A percentile compares a stretch with the other conserved stretches of the same genome.
Evolutionary conservation across 2,329 filamentous ascomycete species (phyloP).

Genomic region (Fusarium beomiforme): DNA sequence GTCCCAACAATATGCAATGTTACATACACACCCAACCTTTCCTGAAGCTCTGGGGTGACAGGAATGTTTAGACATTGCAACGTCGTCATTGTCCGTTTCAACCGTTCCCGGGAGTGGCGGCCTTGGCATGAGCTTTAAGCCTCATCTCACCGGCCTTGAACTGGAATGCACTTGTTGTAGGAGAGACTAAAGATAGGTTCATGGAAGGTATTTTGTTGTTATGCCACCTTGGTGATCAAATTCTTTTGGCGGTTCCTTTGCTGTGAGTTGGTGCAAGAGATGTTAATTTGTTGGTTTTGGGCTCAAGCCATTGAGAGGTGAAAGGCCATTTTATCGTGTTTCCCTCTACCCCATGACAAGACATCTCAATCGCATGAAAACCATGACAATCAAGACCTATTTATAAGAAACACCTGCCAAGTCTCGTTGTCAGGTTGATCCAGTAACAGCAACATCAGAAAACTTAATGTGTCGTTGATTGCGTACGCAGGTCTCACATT

Average conservation of each 20-base stretch:
- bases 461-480: conserved; percentile 5
- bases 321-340: neutral
- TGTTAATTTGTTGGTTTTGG: neutral
- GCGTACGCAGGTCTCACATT: conserved; percentile 28
- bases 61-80: conserved; percentile 25
- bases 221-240: conserved; percentile 9
- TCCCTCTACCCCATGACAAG: neutral
- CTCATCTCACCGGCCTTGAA: neutral
- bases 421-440: neutral
- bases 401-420: neutral
- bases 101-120: conserved; percentile 30
- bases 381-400: neutral
- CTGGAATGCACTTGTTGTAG: conserved; percentile 18
- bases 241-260: neutral
- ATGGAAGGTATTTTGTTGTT: neutral
- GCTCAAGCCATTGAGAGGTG: neutral
- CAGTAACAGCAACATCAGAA: neutral
- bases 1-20: neutral
- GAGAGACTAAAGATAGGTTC: neutral
- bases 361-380: neutral
- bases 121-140: conserved; percentile 21
- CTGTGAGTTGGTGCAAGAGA: neutral
- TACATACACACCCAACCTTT: neutral
- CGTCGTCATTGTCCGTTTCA: conserved; percentile 27
- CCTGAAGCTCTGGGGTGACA: neutral